These are phyloP conservation scores for Hanseniaspora lachancei DNA, from an alignment of 805 yeast genomes.

Conservation along the genomic window DNA sequence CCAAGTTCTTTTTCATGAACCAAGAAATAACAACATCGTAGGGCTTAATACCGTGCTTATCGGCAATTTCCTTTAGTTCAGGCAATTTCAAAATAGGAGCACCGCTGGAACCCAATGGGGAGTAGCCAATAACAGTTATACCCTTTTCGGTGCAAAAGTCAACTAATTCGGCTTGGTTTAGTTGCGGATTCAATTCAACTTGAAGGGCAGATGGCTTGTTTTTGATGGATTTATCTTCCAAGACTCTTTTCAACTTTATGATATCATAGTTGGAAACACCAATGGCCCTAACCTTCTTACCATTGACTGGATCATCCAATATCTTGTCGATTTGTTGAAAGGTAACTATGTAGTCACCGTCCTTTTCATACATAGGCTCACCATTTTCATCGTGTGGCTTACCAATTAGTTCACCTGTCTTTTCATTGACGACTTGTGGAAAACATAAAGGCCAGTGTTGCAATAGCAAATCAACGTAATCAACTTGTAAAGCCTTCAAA, in stretches of 20 bases:
- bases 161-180: constrained; percentile 49
- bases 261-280: constrained; percentile 47
- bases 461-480: constrained; percentile 62
- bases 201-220: constrained; percentile 45
- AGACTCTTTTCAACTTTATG: constrained; percentile 29
- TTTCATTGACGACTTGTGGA: neutral
- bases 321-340: constrained; percentile 39
- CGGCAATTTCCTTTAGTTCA: constrained; percentile 38
- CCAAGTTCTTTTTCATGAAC: constrained; percentile 48
- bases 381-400: constrained; percentile 27
- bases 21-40: constrained; percentile 52
- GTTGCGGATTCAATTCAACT: constrained; percentile 60
- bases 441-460: constrained; percentile 34
- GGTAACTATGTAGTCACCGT: constrained; percentile 36
- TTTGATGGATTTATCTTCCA: constrained; percentile 29
- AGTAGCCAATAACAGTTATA: constrained; percentile 42
- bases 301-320: constrained; percentile 24
- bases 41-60: constrained; percentile 39
- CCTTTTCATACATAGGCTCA: constrained; percentile 24
- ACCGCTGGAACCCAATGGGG: constrained; percentile 53
- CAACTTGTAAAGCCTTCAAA: constrained; percentile 47
- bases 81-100: constrained; percentile 50
- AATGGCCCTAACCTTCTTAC: constrained; percentile 37
- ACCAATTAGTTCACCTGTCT: constrained; percentile 12
- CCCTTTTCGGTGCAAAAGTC: constrained; percentile 41